Conservation (phyloP, 208 protist genomes). For the Wallacemonas sp. region DNA sequence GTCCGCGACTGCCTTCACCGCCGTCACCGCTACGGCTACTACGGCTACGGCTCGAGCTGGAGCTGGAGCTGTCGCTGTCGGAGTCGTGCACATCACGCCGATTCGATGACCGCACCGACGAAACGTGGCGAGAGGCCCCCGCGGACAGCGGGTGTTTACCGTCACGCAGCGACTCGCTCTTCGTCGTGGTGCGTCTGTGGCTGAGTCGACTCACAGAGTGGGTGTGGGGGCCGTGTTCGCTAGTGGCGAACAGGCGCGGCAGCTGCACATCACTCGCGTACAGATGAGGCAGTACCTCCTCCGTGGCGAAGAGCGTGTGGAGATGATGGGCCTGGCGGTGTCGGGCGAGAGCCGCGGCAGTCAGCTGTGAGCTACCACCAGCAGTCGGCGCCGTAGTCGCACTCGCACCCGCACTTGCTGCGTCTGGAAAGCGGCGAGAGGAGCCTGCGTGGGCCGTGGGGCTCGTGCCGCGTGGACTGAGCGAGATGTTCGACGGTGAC, state of each 20-base stretch:
- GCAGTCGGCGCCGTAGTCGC: too few species aligned
- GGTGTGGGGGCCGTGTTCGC: not conserved
- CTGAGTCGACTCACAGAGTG: not conserved
- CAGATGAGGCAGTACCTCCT: conserved; percentile 9
- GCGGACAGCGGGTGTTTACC: too few species aligned
- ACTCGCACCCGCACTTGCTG: too few species aligned
- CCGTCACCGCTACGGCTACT: conserved; percentile 21
- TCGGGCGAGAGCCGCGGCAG: not conserved
- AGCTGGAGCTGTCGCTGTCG: too few species aligned
- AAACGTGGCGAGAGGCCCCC: too few species aligned
- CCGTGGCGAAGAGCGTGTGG: conserved; percentile 18
- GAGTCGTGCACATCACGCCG: too few species aligned
- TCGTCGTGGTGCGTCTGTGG: not conserved
- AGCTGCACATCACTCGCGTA: conserved; percentile 1
- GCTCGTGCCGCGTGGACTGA: not conserved
- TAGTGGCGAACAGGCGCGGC: not conserved
- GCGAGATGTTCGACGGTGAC: conserved; percentile 2
- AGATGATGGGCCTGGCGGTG: conserved; percentile 9
- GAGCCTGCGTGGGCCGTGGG: not conserved
- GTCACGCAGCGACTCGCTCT: too few species aligned
- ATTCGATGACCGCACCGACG: too few species aligned
- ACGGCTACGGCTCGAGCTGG: too few species aligned
- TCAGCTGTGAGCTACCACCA: too few species aligned
- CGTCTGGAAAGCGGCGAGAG: not conserved
- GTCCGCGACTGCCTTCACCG: conserved; percentile 18